Evolutionary conservation across 306 rosid genomes (phyloP), one percentile per base, ranked within the genome.

Genomic region (Adenanthera pavonina): DNA sequence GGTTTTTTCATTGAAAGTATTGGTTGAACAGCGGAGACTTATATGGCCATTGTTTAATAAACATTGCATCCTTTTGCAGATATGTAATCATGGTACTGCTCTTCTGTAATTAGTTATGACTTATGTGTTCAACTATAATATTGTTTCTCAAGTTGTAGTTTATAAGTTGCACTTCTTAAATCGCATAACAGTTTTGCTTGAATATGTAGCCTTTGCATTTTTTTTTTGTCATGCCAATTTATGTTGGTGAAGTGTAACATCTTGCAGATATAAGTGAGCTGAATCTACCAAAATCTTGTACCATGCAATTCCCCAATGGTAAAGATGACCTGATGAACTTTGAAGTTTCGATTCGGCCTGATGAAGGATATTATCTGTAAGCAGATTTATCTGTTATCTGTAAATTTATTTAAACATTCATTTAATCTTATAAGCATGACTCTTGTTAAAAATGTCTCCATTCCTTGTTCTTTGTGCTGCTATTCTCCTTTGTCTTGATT

Each of bases 271-370:
- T 96, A 57, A 86, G 90, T 79, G 99, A 96, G 92, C 89, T 96
- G 89, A 96, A 88, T 87, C 94, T 93, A 38, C 97, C 99, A 48
- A 90, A 91, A 75, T 88, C 99, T 17, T 96, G 99, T 65, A 36
- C 62, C 77, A 92, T 93, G 44, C 81, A 84, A 74, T 96, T 96
- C 87, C 97, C 98, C 69, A 93, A 92, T 83, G 97, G 99, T 82
- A 91, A 92, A 90, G 97, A 96, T 89, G 97, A 96, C 71, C 90
- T 96, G 74, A 96, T 92, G 98, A 92, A 92, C 89, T 93, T 96
- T 7, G 99, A 93, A 82, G 98, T 96, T 84, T 56, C 97, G 61
- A 92, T 96, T 84, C 94, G 89, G 67, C 99, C 97, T 8, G 99
- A 96, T 83, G 99, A 96, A 78, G 98, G 98, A 84, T 93, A 85